These are phyloP conservation scores for Aspergillus japonicus DNA, from an alignment of 2,329 filamentous ascomycete genomes.

Conservation along the genomic window DNA sequence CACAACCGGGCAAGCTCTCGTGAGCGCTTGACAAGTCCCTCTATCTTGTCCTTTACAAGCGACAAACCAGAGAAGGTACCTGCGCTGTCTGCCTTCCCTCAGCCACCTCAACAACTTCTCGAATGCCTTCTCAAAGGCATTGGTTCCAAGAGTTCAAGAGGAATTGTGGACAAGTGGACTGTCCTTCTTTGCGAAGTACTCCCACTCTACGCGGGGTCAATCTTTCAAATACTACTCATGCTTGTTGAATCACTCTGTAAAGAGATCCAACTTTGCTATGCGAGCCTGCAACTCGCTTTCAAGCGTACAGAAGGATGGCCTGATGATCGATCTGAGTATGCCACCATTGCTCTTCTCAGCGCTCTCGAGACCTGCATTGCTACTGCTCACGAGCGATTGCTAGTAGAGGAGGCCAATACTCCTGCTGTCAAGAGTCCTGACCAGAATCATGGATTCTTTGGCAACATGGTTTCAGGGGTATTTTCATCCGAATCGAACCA, in stretches of 20 bases:
- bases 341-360: conserved; percentile 75
- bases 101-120: conserved; percentile 65
- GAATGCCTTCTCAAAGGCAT: conserved; percentile 80
- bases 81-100: conserved; percentile 34
- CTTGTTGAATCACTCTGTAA: conserved; percentile 85
- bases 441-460: conserved; percentile 83
- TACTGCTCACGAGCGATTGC: conserved; percentile 76
- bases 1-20: conserved; percentile 40
- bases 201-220: conserved; percentile 76
- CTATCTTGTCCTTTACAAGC: conserved; percentile 46
- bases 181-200: conserved; percentile 78
- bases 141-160: conserved; percentile 68
- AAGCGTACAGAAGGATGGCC: conserved; percentile 40
- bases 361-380: conserved; percentile 89
- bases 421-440: conserved; percentile 74
- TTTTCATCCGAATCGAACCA: conserved; percentile 77
- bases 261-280: conserved; percentile 72
- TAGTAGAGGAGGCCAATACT: conserved; percentile 70
- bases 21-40: conserved; percentile 42
- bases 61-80: conserved; percentile 44
- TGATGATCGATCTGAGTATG: conserved; percentile 57
- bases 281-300: conserved; percentile 58
- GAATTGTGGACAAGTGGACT: conserved; percentile 89
- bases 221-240: conserved; percentile 88
- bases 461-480: conserved; percentile 89